Evolutionary conservation across 768 basidiomycete species (phyloP).

Genomic region (Agrocybe praecox): DNA sequence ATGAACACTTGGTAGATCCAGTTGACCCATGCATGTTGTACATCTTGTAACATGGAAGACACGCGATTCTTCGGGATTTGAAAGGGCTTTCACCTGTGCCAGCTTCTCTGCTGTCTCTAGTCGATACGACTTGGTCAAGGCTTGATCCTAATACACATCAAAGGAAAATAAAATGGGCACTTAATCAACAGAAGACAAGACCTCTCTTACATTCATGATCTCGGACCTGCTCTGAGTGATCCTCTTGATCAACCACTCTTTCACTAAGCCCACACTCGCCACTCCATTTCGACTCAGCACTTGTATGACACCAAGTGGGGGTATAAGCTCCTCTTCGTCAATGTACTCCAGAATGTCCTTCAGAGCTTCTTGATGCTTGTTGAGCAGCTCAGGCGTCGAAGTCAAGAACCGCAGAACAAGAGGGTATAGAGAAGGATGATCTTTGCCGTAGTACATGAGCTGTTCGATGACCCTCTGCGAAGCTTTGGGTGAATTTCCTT

Average conservation of each 20-base stretch:
- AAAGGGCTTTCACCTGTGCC: constrained; percentile 79
- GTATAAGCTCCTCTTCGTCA: constrained; percentile 81
- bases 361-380: constrained; percentile 72
- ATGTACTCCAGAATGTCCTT: constrained; percentile 73
- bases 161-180: constrained; percentile 3
- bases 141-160: constrained; percentile 68
- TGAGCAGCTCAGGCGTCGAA: constrained; percentile 72
- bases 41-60: constrained; percentile 97
- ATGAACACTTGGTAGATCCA: constrained; percentile 92
- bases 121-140: constrained; percentile 86
- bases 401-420: constrained; percentile 91
- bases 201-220: constrained; percentile 69
- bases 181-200: constrained; percentile 1
- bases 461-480: constrained; percentile 69
- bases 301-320: constrained; percentile 88
- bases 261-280: constrained; percentile 89
- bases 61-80: constrained; percentile 75
- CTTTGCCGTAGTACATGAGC: constrained; percentile 71
- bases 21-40: constrained; percentile 83
- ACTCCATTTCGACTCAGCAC: constrained; percentile 87
- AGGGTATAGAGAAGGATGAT: constrained; percentile 78
- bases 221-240: constrained; percentile 75
- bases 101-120: constrained; percentile 80
- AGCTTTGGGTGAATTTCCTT: constrained; percentile 35
- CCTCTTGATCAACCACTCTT: constrained; percentile 85